Conservation (phyloP, 2,329 filamentous ascomycete genomes). For the Colletotrichum incanum region DNA sequence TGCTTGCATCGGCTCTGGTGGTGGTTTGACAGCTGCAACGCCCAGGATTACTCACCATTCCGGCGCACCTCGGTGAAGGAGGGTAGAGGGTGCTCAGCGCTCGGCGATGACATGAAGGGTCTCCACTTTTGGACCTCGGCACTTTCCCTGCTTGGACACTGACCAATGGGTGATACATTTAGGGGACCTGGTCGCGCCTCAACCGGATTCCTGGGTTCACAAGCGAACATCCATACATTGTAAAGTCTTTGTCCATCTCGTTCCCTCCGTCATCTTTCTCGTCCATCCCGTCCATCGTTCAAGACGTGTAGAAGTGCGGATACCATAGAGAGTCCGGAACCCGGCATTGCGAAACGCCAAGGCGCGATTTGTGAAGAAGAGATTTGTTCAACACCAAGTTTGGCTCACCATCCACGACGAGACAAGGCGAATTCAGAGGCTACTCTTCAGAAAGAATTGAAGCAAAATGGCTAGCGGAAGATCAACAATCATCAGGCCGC, state of each 20-base stretch:
- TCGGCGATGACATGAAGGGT: slow-evolving; percentile 15
- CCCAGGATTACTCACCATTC: slow-evolving; percentile 11
- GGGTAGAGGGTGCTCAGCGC: background rate
- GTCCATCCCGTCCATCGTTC: background rate
- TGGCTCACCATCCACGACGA: background rate
- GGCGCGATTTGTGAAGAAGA: background rate
- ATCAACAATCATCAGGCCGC: slow-evolving; percentile 80
- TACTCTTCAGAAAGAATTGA: background rate
- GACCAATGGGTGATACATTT: slow-evolving; percentile 27
- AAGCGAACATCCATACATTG: background rate
- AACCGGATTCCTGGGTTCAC: slow-evolving; percentile 3
- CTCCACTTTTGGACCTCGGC: slow-evolving; percentile 40
- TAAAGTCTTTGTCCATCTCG: background rate
- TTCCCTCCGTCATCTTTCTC: background rate
- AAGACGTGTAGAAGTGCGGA: background rate
- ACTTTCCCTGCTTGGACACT: slow-evolving; percentile 17
- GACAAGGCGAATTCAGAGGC: background rate
- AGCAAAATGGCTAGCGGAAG: slow-evolving; percentile 45
- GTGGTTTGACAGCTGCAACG: background rate
- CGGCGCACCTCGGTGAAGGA: slow-evolving; percentile 16
- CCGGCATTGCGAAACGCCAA: background rate
- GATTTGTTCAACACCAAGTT: background rate
- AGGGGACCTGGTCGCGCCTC: slow-evolving; percentile 23
- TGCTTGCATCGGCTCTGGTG: background rate
- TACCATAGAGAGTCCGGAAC: too few species aligned